phyloP scores from a whole-genome alignment of 805 yeast genomes.

The Metschnikowia lochheadii region DNA sequence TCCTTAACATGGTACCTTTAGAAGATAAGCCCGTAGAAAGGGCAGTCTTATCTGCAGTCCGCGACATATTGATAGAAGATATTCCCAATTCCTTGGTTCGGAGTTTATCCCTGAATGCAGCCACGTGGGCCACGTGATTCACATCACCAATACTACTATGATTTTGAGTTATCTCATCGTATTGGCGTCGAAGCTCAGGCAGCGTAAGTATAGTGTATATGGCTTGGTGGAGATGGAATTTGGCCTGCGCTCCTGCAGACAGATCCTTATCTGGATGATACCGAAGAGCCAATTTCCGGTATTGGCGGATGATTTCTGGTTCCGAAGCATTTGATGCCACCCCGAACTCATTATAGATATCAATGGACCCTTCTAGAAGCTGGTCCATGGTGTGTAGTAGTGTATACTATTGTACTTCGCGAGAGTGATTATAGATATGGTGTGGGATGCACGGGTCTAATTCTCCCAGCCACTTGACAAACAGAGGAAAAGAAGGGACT shows the following conservation, averaged over 20 bases:
- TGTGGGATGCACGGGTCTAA: neutral
- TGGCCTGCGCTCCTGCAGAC: slow-evolving; percentile 21
- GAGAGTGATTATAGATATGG: too few species aligned
- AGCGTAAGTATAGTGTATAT: slow-evolving; percentile 31
- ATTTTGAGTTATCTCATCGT: slow-evolving; percentile 21
- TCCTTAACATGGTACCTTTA: slow-evolving; percentile 20
- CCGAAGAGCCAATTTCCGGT: slow-evolving; percentile 32
- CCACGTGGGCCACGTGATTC: slow-evolving; percentile 16
- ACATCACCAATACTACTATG: too few species aligned
- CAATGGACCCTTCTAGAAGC: slow-evolving; percentile 19
- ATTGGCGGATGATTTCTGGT: slow-evolving; percentile 26
- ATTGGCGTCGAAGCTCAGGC: slow-evolving; percentile 22
- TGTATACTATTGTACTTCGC: too few species aligned
- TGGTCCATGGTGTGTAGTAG: slow-evolving; percentile 8
- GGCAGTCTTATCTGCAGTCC: too few species aligned
- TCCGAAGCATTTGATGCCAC: slow-evolving; percentile 27
- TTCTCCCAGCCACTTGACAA: too few species aligned
- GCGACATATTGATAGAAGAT: too few species aligned
- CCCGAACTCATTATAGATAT: slow-evolving; percentile 43
- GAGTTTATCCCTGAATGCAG: slow-evolving; percentile 28
- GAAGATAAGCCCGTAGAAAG: too few species aligned
- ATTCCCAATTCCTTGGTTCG: slow-evolving; percentile 18
- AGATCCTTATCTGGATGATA: slow-evolving; percentile 42
- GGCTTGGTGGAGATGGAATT: slow-evolving; percentile 29
- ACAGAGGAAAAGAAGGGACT: too few species aligned